Percentiles rank a stretch among this genome's conserved stretches.
Conservation (phyloP, 1,284 basidiomycete genomes). For the Ustilago cynodontis region DNA sequence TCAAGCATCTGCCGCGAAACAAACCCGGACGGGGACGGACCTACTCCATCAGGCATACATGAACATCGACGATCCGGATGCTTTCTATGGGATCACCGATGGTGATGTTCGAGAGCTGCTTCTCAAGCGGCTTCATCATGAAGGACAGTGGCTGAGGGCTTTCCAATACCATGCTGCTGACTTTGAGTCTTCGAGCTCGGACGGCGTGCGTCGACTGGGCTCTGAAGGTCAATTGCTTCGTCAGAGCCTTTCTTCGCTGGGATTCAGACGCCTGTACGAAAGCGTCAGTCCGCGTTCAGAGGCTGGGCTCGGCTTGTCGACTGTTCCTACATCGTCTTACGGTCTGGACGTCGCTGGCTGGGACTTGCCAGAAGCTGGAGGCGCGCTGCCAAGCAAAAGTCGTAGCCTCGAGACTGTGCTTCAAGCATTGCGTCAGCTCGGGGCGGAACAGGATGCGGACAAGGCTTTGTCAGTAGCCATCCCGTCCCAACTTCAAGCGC, state of each 20-base stretch:
- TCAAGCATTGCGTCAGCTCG: constrained; percentile 75
- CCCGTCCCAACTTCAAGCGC: constrained; percentile 34
- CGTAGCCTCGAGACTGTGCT: constrained; percentile 82
- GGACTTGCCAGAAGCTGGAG: constrained; percentile 74
- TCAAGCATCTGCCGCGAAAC: constrained; percentile 4
- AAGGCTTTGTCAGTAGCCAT: constrained; percentile 25
- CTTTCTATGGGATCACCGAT: constrained; percentile 89
- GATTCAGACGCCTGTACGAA: constrained; percentile 85
- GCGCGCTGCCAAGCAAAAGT: constrained; percentile 20
- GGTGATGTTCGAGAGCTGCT: constrained; percentile 84
- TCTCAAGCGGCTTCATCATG: constrained; percentile 87
- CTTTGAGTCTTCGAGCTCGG: constrained; percentile 73
- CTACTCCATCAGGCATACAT: constrained; percentile 90
- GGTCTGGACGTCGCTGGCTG: constrained; percentile 92
- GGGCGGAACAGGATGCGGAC: constrained; percentile 27
- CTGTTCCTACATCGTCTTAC: constrained; percentile 67
- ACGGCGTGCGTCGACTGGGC: not conserved
- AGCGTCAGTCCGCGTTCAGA: constrained; percentile 21
- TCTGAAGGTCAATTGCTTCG: constrained; percentile 11
- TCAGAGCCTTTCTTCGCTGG: constrained; percentile 79
- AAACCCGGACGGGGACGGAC: constrained; percentile 19
- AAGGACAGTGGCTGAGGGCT: constrained; percentile 89
- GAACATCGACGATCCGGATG: constrained; percentile 95
- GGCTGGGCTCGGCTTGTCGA: not conserved
- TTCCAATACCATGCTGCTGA: constrained; percentile 89